phyloP scores from a whole-genome alignment of 208 protist genomes.

The Vickermania spadyakhi region DNA sequence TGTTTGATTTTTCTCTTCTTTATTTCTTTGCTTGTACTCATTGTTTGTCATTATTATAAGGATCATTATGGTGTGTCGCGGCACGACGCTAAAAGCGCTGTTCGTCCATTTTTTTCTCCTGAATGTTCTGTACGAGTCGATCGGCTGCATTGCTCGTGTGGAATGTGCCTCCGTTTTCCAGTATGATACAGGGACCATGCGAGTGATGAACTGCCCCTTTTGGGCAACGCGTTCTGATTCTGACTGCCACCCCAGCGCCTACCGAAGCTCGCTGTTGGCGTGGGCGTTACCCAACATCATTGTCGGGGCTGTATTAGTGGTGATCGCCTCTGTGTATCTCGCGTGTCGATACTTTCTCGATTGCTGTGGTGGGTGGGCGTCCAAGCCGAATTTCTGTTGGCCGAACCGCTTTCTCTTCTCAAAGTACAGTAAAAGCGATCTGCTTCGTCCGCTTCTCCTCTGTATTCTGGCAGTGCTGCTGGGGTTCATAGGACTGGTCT shows the following conservation, averaged over 20 bases:
- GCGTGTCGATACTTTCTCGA: conserved; percentile 25
- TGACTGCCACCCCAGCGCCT: conserved; percentile 16
- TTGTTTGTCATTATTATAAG: too few species aligned
- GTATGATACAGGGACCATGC: conserved; percentile 1
- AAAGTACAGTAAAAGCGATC: conserved; percentile 30
- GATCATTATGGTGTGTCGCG: neutral
- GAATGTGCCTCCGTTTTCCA: neutral
- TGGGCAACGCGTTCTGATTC: neutral
- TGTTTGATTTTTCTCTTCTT: too few species aligned
- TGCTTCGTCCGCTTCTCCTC: conserved; percentile 24
- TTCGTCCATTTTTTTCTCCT: neutral
- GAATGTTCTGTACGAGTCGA: too few species aligned
- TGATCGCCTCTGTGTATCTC: conserved; percentile 20
- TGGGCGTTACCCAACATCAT: conserved; percentile 13
- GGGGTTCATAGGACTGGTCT: conserved; percentile 12
- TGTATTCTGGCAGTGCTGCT: conserved; percentile 12
- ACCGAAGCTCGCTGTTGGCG: conserved; percentile 10
- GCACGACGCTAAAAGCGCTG: neutral
- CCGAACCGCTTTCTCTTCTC: conserved; percentile 13
- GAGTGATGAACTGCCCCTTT: conserved; percentile 18
- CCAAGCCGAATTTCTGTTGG: conserved; percentile 32
- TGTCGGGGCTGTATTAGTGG: conserved; percentile 9
- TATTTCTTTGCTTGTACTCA: too few species aligned
- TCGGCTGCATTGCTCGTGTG: too few species aligned
- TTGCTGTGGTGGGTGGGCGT: conserved; percentile 35